Base-by-base conservation (phyloP, 257 asterid species). In the Oldenlandia corymbosa region DNA sequence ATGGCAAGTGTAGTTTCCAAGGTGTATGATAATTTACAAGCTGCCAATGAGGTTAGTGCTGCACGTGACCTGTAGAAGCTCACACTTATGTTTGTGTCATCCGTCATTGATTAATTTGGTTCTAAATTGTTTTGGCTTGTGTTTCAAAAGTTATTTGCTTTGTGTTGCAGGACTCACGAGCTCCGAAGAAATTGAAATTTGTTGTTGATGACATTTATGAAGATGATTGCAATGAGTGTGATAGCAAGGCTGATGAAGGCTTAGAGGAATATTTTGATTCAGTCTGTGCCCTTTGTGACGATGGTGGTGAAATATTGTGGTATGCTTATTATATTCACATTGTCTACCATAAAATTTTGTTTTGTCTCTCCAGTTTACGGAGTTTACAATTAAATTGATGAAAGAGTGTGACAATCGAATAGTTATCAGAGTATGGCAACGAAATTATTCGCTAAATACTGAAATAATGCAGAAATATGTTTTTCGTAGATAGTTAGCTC, bases 221-320 rank as follows among this genome's bases (percentile, higher is more conserved):
- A 18, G 68, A 68, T 70, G 74, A 70, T 28, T 58, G 31, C 57
- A 71, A 62, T 61, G 76, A 53, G 46, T 72, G 47, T 56, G 26
- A 73, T 62, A 72, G 58, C 69, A 23, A 73, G 60, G 74, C 62
- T 66, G 77, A 50, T 28, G 60, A 55, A 61, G 80, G 77, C 52
- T 78, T 49, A 24, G 73, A 67, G 56, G 61, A 64, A 34, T 52
- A 74, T 64, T 80, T 77, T 72, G 87, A 77, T 63, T 69, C 77
- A 53, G 89, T 84, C 34, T 84, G 95, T 72, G 84, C 83, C 18
- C 68, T 65, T 24, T 87, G 95, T 75, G 95, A 87, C 59, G 84
- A 87, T 73, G 95, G 95, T 64, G 95, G 95, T 11, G 77, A 82
- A 41, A 10, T 87, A 65, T 69, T 84, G 64, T 71, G 86, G 92